Conservation (phyloP, 805 yeast species). For the Grigorovia yakushimaensis region DNA sequence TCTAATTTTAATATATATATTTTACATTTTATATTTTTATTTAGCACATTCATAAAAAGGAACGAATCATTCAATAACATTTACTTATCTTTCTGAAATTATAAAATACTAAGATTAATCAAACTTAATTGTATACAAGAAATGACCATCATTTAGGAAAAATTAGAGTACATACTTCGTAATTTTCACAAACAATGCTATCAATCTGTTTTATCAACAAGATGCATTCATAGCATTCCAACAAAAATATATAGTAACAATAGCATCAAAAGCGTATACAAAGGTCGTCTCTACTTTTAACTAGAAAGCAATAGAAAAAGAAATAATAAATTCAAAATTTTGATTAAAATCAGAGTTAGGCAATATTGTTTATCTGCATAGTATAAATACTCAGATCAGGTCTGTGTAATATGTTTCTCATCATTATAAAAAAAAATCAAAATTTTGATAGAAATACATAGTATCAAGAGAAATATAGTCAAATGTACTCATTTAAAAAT, state of each 20-base stretch:
- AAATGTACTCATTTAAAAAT: background rate
- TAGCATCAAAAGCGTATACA: background rate
- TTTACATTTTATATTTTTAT: background rate
- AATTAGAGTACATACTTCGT: too few species aligned
- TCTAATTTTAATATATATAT: background rate
- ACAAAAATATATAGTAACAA: too few species aligned
- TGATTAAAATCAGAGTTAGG: slow-evolving; percentile 5
- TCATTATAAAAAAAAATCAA: slow-evolving; percentile 14
- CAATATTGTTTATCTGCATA: slow-evolving; percentile 72
- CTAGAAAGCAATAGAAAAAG: background rate
- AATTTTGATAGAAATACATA: background rate
- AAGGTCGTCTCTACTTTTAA: background rate
- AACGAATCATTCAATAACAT: background rate
- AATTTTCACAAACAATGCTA: too few species aligned
- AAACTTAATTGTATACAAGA: background rate
- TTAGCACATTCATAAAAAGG: background rate
- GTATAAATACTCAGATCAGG: slow-evolving; percentile 30
- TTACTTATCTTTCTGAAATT: background rate
- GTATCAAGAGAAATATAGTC: background rate
- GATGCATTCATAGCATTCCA: too few species aligned
- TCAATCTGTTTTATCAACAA: too few species aligned
- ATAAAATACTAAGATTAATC: background rate
- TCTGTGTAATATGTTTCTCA: slow-evolving; percentile 31
- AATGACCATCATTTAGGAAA: too few species aligned
- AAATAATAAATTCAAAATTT: background rate